Conservation (phyloP, 2,329 filamentous ascomycete species). For the Ceratocystis harringtonii region DNA sequence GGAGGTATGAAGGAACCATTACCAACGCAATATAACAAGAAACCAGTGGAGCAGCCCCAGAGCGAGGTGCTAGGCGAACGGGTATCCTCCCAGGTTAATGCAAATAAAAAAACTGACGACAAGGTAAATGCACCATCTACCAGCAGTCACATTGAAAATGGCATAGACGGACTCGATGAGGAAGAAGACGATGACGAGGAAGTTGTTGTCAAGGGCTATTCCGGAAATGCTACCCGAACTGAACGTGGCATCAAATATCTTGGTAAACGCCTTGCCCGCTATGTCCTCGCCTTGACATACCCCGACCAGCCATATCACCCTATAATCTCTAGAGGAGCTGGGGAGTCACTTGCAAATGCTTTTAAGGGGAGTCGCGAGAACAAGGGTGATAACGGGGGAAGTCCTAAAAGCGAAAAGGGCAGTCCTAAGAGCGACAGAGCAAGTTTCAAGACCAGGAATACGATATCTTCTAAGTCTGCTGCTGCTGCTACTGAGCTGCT, state of each 20-base stretch:
- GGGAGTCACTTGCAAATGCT: conserved; percentile 30
- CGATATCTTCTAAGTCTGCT: not conserved
- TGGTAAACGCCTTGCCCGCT: conserved; percentile 84
- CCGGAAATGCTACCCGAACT: conserved; percentile 77
- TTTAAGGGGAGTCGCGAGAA: conserved; percentile 25
- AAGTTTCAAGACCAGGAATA: not conserved
- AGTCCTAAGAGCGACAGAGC: not conserved
- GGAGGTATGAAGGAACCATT: too few species aligned
- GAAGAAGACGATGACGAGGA: conserved; percentile 53
- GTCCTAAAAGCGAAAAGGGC: not conserved
- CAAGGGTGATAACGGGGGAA: not conserved
- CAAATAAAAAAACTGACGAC: conserved; percentile 19
- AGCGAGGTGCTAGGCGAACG: not conserved
- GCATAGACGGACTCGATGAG: conserved; percentile 18
- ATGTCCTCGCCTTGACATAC: conserved; percentile 77
- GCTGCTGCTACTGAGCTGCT: not conserved
- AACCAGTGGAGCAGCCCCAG: not conserved
- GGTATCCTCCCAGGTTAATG: conserved; percentile 7
- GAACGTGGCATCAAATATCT: conserved; percentile 95
- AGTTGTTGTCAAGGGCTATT: conserved; percentile 78
- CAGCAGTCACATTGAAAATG: not conserved
- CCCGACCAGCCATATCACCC: conserved; percentile 85
- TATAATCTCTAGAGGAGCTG: conserved; percentile 32
- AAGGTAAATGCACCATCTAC: not conserved
- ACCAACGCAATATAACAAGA: not conserved